Evolutionary conservation across 805 yeast species (phyloP), one percentile per base, ranked within the genome.

Genomic region (Vanderwaltozyma tropicalis): DNA sequence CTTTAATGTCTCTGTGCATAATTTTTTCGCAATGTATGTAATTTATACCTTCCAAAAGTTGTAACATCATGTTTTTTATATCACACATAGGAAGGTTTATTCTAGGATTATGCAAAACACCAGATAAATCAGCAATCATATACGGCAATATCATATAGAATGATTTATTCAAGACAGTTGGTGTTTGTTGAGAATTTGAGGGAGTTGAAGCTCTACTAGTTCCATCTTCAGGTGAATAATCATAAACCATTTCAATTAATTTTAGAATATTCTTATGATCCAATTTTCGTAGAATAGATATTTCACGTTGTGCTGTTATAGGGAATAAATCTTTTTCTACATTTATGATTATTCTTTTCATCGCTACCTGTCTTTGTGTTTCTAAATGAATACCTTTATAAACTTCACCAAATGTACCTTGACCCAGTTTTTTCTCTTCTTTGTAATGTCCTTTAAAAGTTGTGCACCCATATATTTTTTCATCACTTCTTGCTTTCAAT

Each of bases 301-400:
- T 87, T 54, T 92, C 99, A 44, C 99, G 71, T 60, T 88, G 74
- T 2, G 97, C 96, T 0, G 98, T 92, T 20, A 92, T 78, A 1
- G 98, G 97, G 54, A 89, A 87, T 26, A 84, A 81, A 37, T 66
- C 66, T 26, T 55, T 52, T 28, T 59, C 59, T 12, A 62, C 59
- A 41, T 58, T 61, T 19, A 83, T 71, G n/a, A 87, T 64, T 34
- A 92, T 73, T 54, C 80, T 83, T 60, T 92, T 92, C 48, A 94
- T 67, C 0, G 99, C 99, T 15, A 89, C 96, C 13, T 71, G 65
- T n/a, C 69, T 59, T 26, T 63, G 65, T 28, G 73, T 68, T 34
- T 67, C 61, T 33, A 55, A 43, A 43, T 66, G 69, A 10, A 54
- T 62, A 4, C 95, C 97, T 52, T 81, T 83, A 50, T 79, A 79